Evolutionary conservation across 1,284 basidiomycete species (phyloP).

Genomic region (Cutaneotrichosporon spelunceum): DNA sequence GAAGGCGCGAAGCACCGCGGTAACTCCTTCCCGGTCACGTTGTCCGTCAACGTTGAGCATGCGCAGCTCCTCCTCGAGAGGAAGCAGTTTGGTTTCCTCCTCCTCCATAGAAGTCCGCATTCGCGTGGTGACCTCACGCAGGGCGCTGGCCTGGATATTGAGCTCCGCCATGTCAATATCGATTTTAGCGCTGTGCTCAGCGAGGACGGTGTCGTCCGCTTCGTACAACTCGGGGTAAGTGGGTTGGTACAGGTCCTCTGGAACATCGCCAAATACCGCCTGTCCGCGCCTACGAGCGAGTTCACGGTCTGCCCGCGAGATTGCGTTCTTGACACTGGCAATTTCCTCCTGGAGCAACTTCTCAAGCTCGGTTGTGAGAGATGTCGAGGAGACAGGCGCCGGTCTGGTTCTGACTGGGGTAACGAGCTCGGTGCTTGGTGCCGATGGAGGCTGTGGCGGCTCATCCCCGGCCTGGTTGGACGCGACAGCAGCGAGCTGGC

Average conservation of each 20-base stretch:
- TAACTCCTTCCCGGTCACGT: slow-evolving; percentile 31
- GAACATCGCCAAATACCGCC: slow-evolving; percentile 6
- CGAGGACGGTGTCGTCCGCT: slow-evolving; percentile 15
- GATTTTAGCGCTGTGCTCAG: slow-evolving; percentile 1
- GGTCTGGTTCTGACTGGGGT: not conserved
- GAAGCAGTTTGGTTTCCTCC: slow-evolving; percentile 30
- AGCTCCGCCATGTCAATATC: slow-evolving; percentile 16
- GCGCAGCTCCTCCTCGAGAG: slow-evolving; percentile 29
- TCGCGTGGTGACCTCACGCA: slow-evolving; percentile 28
- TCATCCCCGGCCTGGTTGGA: slow-evolving; percentile 28
- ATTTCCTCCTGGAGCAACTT: slow-evolving; percentile 40
- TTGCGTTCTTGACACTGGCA: slow-evolving; percentile 34
- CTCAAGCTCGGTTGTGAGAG: slow-evolving; percentile 44
- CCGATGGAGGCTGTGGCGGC: not conserved
- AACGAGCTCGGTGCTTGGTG: not conserved
- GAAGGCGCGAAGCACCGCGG: slow-evolving; percentile 26
- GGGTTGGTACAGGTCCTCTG: slow-evolving; percentile 8
- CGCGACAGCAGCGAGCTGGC: slow-evolving; percentile 44
- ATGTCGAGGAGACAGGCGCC: slow-evolving; percentile 15
- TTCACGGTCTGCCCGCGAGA: slow-evolving; percentile 31
- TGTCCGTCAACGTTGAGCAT: slow-evolving; percentile 26
- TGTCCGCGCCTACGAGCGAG: slow-evolving; percentile 22
- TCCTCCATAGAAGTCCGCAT: slow-evolving; percentile 29
- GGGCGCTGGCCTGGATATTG: slow-evolving; percentile 14
- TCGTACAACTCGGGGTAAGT: not conserved